Base-by-base conservation (phyloP, 768 basidiomycete species). In the Auricularia heimuer region DNA sequence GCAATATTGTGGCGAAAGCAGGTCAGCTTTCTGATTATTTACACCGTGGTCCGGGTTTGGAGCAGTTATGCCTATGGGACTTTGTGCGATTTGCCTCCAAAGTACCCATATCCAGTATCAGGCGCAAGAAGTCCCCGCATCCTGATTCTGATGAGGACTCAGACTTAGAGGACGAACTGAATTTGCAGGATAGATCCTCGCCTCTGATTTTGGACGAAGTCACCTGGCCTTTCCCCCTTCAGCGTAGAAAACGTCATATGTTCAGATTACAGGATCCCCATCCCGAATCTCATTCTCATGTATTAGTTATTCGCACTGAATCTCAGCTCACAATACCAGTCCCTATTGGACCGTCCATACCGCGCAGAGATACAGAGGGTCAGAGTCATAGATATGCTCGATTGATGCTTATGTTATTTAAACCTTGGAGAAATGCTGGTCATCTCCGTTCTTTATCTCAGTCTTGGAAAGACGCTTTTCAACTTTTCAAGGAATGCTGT, bases 401-500 rank as follows among this genome's bases (percentile, higher is more conserved):
- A 10, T 45, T 45, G 44, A 45, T 45, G 44, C 44, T 45, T 45
- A 45, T 45, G 11, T 45, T 45, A 18, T 45, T 45, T 18, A 45
- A 45, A 45, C 44, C 44, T 45, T 81, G 79, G 80, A 42, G 71
- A 1, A 35, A 61, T 54, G 45, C 67, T 0, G 21, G 4, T 4
- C 74, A 81, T 54, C 67, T 80, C 6, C 51, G 68, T 21, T 3
- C 1, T 12, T 0, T 1, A 1, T 58, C 34, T 10, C 65, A 72
- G 39, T 58, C 70, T 0, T 79, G 77, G 78, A 18, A 33, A 37
- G 70, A 72, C 11, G 76, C 75, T 3, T 79, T 77, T 67, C 12
- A 68, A 1, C 7, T 54, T 0, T 75, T 71, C 58, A 0, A 37
- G 10, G 16, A 33, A 2, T 4, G 39, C n/a, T 70, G 66, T 54